These are phyloP conservation scores for Didymosphaeria variabile DNA, from an alignment of 2,329 filamentous ascomycete genomes.

Conservation along the genomic window DNA sequence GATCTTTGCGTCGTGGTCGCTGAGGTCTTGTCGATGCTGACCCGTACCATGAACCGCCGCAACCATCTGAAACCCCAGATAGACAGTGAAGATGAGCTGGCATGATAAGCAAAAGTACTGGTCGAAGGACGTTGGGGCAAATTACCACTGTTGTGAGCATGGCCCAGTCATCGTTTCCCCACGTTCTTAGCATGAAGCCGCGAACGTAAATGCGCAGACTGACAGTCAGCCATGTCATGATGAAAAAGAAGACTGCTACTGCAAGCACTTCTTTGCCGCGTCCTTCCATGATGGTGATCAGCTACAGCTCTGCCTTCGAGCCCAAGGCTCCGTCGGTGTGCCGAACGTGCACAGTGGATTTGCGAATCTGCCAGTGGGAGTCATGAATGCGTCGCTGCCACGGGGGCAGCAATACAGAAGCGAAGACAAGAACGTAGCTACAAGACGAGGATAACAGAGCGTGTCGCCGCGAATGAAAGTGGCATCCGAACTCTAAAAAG, in stretches of 20 bases:
- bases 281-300: constrained; percentile 25
- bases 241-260: constrained; percentile 49
- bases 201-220: constrained; percentile 50
- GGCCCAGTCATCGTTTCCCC: constrained; percentile 53
- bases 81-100: constrained; percentile 51
- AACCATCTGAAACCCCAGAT: constrained; percentile 51
- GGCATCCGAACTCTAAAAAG: background rate
- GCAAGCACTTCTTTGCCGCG: constrained; percentile 34
- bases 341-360: background rate
- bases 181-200: constrained; percentile 46
- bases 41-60: constrained; percentile 53
- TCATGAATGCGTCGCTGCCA: background rate
- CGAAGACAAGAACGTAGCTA: background rate
- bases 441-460: background rate
- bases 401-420: background rate
- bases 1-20: constrained; percentile 36
- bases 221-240: constrained; percentile 50
- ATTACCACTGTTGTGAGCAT: constrained; percentile 51
- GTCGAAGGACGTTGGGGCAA: background rate
- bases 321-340: background rate
- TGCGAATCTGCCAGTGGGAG: too few species aligned
- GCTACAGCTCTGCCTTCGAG: background rate
- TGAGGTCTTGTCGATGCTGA: constrained; percentile 46
- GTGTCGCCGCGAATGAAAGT: background rate
- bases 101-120: constrained; percentile 9